Conservation (phyloP, 768 basidiomycete genomes). For the Hypsizygus marmoreus region DNA sequence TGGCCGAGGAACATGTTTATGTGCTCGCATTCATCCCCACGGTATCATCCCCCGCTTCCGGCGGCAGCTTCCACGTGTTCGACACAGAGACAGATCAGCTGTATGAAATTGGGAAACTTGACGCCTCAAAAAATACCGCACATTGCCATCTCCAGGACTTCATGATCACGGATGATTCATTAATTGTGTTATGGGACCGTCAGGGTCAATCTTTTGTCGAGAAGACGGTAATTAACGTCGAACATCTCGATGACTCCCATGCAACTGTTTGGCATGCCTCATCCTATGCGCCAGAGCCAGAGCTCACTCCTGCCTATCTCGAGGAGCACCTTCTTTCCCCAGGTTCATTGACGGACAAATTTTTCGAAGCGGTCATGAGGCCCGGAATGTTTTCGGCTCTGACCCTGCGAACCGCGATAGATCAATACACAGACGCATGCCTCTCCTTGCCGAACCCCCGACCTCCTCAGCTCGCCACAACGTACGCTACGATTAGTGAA, state of each 20-base stretch:
- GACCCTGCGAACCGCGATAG: conserved; percentile 80
- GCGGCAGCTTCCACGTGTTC: conserved; percentile 79
- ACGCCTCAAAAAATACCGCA: conserved; percentile 59
- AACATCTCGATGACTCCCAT: conserved; percentile 32
- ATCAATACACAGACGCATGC: conserved; percentile 77
- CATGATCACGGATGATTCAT: conserved; percentile 49
- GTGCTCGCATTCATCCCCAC: conserved; percentile 77
- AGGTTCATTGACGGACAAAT: conserved; percentile 75
- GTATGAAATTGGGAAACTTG: conserved; percentile 56
- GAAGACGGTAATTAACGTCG: conserved; percentile 47
- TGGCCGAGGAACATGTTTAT: conserved; percentile 54
- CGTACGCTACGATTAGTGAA: conserved; percentile 69
- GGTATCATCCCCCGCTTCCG: conserved; percentile 59
- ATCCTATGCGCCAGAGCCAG: conserved; percentile 67
- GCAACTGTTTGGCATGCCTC: conserved; percentile 53
- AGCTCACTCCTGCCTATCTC: conserved; percentile 83
- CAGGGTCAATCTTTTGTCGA: conserved; percentile 77
- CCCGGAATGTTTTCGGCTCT: conserved; percentile 87
- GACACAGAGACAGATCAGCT: conserved; percentile 59
- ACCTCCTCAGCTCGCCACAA: conserved; percentile 57
- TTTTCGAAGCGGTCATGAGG: conserved; percentile 79
- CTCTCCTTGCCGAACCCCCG: conserved; percentile 62
- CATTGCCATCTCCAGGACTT: conserved; percentile 83
- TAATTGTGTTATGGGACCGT: conserved; percentile 80
- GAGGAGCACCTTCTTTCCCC: conserved; percentile 77